Base-by-base conservation (phyloP, 2,329 filamentous ascomycete species). In the Rhytidhysteron rufulum region DNA sequence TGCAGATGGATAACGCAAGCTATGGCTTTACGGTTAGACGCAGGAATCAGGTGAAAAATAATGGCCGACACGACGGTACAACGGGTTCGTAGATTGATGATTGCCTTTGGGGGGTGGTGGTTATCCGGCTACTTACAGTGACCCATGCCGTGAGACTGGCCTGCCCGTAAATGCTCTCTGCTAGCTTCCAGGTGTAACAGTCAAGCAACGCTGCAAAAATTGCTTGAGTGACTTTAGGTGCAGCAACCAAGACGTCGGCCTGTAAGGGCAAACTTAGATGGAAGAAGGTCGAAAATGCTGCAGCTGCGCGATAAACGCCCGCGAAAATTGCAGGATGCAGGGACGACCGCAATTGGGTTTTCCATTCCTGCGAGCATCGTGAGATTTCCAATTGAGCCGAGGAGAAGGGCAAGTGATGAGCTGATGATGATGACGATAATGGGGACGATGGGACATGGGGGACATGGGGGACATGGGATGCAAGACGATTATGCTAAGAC, bases 291-390 rank as follows among this genome's bases (percentile, higher is more conserved):
- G 83, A 78, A 37, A 84, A 54, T 36, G 66, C 65, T 53, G 85
- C 75, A 21, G 80, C 75, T 19, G 75, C 49, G 48, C 75, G 78
- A 66, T 96, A 98, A 19, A 83, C 76, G 9, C 70, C 74, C 4
- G 88, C 85, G 65, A 98, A 97, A 37, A 97, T 67, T 34, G 80
- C 74, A n/a, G 93, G 93, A 62, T 98, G 91, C 41, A 97, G 71
- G 10, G 91, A 95, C 4, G 91, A 95, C 43, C 93, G 83, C 49
- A 98, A 76, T 51, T 86, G 84, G 57, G 90, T 73, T 57, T 80
- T 78, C 93, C 93, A 98, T 83, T 98, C 93, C 91, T 96, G 58
- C 45, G 43, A 10, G 37, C 36, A 55, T 47, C 30, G 58, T 63
- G 55, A 65, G 60, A 59, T 48, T 33, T 40, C 40, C 31, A 43